Evolutionary conservation across 352 stramenopile genomes (phyloP), one percentile per base, ranked within the genome.

Genomic region (Phytophthora melonis): DNA sequence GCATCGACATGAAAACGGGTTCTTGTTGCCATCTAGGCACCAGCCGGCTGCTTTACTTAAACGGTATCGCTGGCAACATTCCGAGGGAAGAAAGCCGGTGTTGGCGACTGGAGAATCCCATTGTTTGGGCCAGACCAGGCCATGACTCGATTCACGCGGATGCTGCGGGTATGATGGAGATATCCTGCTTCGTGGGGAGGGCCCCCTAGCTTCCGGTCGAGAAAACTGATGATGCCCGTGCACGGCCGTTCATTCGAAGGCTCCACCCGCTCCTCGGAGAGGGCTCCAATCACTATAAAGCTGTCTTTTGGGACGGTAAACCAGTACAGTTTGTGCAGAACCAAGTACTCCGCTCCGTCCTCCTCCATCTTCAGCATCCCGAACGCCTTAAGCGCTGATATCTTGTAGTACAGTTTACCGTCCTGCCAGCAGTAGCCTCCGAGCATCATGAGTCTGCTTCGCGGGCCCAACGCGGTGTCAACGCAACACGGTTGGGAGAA

Each of bases 231-330:
- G 7, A 54, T 54, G 18, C 58, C 58, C 16, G 32, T 49, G 19
- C 62, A 56, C 23, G 36, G 34, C 1, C 36, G 62, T n/a, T 68
- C 62, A 8, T 53, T 30, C 9, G 34, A 43, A 43, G 62, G 34
- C 16, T 55, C 50, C 18, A 61, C 49, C 7, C 34, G 16, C 23
- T 58, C 27, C 11, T 23, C 61, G 11, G 47, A 39, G 32, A 61
- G 61, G n/a, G 34, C 32, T 30, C 49, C 61, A 13, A 68, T 45
- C 18, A 52, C 50, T 30, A 68, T 43, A 10, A 68, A 68, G 39
- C 39, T 62, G 18, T 68, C 34, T n/a, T 11, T 34, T 3, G 61
- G 61, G 19, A 18, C 36, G 13, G 49, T 18, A 41, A 68, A 39
- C 49, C 61, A 53, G 21, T 62, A 16, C 21, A 68, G 30, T 13